A percentile compares a stretch with the other conserved stretches of the same genome.
These are phyloP conservation scores for Harringtonia aguacate DNA, from an alignment of 2,329 filamentous ascomycete species.

Conservation along the genomic window DNA sequence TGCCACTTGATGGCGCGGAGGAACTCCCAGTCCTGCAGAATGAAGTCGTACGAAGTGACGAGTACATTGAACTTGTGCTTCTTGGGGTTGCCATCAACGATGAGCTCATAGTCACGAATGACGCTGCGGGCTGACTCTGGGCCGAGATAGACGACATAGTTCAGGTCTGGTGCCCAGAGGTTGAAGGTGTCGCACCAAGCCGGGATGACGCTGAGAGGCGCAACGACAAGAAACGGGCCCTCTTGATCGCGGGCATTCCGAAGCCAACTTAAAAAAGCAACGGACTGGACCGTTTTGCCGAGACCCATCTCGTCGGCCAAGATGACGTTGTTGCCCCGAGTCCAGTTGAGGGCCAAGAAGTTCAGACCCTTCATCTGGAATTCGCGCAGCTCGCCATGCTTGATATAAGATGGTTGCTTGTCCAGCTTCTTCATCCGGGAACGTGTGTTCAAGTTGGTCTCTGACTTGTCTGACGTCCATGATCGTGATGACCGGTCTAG, in stretches of 20 bases:
- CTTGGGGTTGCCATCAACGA: slow-evolving; percentile 74
- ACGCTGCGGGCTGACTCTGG: slow-evolving; percentile 76
- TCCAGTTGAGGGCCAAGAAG: slow-evolving; percentile 95
- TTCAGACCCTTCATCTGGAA: slow-evolving; percentile 94
- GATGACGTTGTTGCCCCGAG: slow-evolving; percentile 86
- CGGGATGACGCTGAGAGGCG: slow-evolving; percentile 91
- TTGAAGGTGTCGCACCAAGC: slow-evolving; percentile 98
- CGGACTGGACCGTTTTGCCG: slow-evolving; percentile 95
- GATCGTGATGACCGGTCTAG: slow-evolving; percentile 73
- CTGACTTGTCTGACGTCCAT: slow-evolving; percentile 68
- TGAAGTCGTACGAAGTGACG: slow-evolving; percentile 95
- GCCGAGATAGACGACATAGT: slow-evolving; percentile 94
- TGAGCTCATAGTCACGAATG: slow-evolving; percentile 82
- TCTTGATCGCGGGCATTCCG: slow-evolving; percentile 82
- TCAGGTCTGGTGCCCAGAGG: slow-evolving; percentile 87
- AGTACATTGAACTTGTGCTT: slow-evolving; percentile 97
- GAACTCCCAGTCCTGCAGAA: slow-evolving; percentile 74
- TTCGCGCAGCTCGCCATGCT: slow-evolving; percentile 72
- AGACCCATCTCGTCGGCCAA: slow-evolving; percentile 98
- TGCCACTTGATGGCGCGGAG: slow-evolving; percentile 93
- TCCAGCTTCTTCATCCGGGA: slow-evolving; percentile 63
- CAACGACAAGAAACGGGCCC: slow-evolving; percentile 93
- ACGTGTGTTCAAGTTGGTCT: slow-evolving; percentile 66
- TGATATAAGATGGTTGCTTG: slow-evolving; percentile 76
- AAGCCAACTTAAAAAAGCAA: slow-evolving; percentile 94